These are phyloP conservation scores for Pyrenophora teres DNA, from an alignment of 2,329 filamentous ascomycete species.

Conservation along the genomic window DNA sequence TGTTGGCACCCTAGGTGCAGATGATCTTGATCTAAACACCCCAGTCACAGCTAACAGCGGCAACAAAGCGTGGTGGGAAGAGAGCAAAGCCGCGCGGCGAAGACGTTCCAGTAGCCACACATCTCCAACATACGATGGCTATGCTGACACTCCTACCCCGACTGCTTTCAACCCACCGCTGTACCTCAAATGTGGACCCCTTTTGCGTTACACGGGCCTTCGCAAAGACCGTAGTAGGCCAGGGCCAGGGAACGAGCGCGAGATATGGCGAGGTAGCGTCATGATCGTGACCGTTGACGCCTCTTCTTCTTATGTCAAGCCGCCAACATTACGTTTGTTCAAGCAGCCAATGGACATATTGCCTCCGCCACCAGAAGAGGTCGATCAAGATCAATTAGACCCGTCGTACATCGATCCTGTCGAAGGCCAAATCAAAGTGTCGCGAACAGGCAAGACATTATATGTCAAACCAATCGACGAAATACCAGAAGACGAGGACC, in stretches of 20 bases:
- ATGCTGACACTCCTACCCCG: conserved; percentile 66
- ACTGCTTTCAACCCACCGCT: conserved; percentile 82
- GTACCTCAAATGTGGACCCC: conserved; percentile 85
- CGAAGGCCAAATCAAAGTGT: conserved; percentile 83
- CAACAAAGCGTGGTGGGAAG: conserved; percentile 76
- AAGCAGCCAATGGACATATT: conserved; percentile 83
- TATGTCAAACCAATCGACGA: conserved; percentile 91
- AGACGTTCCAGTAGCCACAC: conserved; percentile 42
- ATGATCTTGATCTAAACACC: conserved; percentile 51
- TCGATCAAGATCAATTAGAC: conserved; percentile 66
- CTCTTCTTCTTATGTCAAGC: conserved; percentile 79
- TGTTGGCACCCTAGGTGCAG: conserved; percentile 45
- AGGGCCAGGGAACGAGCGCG: conserved; percentile 59
- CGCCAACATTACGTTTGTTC: conserved; percentile 80
- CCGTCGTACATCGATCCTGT: conserved; percentile 88
- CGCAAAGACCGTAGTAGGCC: conserved; percentile 59
- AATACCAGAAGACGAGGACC: conserved; percentile 75
- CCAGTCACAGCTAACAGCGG: conserved; percentile 33
- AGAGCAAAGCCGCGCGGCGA: conserved; percentile 53
- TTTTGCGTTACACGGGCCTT: conserved; percentile 88
- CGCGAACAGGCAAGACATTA: conserved; percentile 80
- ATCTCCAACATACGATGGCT: conserved; percentile 64
- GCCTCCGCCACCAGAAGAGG: conserved; percentile 73
- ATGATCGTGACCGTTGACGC: conserved; percentile 94
- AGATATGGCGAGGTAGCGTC: conserved; percentile 90